phyloP scores from a whole-genome alignment of 2,329 filamentous ascomycete species.

The Diplodia corticola region DNA sequence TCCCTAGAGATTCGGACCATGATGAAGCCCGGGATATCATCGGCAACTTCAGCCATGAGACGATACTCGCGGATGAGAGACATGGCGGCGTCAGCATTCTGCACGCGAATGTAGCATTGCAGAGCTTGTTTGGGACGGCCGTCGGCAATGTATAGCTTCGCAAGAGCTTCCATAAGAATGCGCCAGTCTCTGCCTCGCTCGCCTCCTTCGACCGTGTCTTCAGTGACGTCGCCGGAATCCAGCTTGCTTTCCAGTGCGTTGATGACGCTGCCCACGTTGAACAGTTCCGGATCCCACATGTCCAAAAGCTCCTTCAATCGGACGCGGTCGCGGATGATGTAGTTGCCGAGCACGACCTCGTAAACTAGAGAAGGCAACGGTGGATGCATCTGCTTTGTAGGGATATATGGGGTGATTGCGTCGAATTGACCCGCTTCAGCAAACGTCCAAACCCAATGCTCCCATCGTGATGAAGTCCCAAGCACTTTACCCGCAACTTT shows the following conservation, averaged over 20 bases:
- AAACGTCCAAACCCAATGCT: slow-evolving; percentile 94
- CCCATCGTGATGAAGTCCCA: slow-evolving; percentile 78
- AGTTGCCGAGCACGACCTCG: slow-evolving; percentile 85
- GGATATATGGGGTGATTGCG: slow-evolving; percentile 84
- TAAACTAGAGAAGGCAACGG: slow-evolving; percentile 81
- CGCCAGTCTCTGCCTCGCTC: slow-evolving; percentile 79
- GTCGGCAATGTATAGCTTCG: slow-evolving; percentile 78
- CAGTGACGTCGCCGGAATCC: slow-evolving; percentile 69
- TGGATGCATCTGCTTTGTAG: slow-evolving; percentile 72
- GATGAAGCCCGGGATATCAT: slow-evolving; percentile 88
- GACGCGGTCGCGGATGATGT: slow-evolving; percentile 74
- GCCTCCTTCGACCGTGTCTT: slow-evolving; percentile 74
- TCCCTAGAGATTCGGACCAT: slow-evolving; percentile 78
- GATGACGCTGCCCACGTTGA: slow-evolving; percentile 74
- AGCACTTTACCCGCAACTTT: slow-evolving; percentile 81
- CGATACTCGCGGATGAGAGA: slow-evolving; percentile 82
- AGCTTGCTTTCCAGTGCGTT: slow-evolving; percentile 81
- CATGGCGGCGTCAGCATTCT: slow-evolving; percentile 90
- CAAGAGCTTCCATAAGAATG: slow-evolving; percentile 82
- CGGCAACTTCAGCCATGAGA: slow-evolving; percentile 82
- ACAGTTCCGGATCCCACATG: slow-evolving; percentile 80
- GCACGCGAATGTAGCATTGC: slow-evolving; percentile 82
- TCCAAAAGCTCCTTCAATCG: slow-evolving; percentile 79
- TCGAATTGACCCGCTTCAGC: slow-evolving; percentile 83
- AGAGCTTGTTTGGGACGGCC: slow-evolving; percentile 82